A percentile compares a stretch with the other conserved stretches of the same genome.
Evolutionary conservation across 306 rosid genomes (phyloP).

Genomic region (Lotus japonicus): DNA sequence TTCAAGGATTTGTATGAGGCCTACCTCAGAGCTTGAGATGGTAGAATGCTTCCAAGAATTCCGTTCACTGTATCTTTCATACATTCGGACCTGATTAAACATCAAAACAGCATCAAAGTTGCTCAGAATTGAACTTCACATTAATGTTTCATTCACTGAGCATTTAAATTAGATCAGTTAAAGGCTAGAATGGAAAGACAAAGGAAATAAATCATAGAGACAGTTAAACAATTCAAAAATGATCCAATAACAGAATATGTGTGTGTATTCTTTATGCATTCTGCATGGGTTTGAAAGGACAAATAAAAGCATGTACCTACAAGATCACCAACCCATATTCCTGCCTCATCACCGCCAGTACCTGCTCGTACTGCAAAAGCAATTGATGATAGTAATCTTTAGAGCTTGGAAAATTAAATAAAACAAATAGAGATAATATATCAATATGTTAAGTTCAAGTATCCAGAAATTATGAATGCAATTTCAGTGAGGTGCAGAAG

Average conservation of each 20-base stretch:
- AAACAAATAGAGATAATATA: neutral
- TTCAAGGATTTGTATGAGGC: neutral
- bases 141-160: slow-evolving; percentile 14
- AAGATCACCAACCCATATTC: slow-evolving; percentile 99
- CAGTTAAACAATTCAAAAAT: slow-evolving; percentile 13
- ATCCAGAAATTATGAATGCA: slow-evolving; percentile 4
- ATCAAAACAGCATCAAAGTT: slow-evolving; percentile 22
- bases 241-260: slow-evolving; percentile 2
- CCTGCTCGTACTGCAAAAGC: slow-evolving; percentile 91
- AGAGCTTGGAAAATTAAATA: slow-evolving; percentile 2
- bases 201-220: neutral
- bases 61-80: slow-evolving; percentile 79
- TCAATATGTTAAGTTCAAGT: neutral
- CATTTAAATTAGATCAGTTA: slow-evolving; percentile 10
- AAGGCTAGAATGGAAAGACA: neutral
- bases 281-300: slow-evolving; percentile 36
- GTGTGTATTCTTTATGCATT: slow-evolving; percentile 5
- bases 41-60: slow-evolving; percentile 68
- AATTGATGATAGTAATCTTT: slow-evolving; percentile 7
- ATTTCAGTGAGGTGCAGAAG: slow-evolving; percentile 4
- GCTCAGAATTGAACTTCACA: slow-evolving; percentile 17
- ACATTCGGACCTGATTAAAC: slow-evolving; percentile 81
- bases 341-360: slow-evolving; percentile 99
- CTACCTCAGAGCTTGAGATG: slow-evolving; percentile 73
- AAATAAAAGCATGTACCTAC: slow-evolving; percentile 86